A percentile compares a stretch with the other conserved stretches of the same genome.
phyloP scores from a whole-genome alignment of 1,284 basidiomycete genomes.

The Cystobasidium slooffiae region DNA sequence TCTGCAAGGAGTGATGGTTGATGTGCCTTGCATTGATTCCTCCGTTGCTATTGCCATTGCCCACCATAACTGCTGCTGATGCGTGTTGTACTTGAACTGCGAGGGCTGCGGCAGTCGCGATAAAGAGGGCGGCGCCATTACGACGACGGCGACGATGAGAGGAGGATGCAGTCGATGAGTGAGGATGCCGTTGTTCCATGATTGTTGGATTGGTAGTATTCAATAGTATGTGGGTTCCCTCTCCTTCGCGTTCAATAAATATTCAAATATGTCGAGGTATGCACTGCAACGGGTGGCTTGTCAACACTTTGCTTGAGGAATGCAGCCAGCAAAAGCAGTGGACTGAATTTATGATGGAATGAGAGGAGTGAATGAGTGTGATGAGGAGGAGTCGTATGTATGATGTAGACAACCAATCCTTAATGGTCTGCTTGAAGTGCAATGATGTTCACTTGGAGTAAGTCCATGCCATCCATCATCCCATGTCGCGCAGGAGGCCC shows the following conservation, averaged over 20 bases:
- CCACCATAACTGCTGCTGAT: background rate
- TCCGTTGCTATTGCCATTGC: background rate
- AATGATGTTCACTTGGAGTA: background rate
- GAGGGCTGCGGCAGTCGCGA: slow-evolving; percentile 4
- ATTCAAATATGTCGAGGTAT: slow-evolving; percentile 12
- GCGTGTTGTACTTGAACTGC: background rate
- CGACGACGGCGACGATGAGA: slow-evolving; percentile 9
- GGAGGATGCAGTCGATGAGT: background rate
- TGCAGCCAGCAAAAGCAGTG: background rate
- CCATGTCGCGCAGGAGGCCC: no score
- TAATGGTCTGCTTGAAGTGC: no score
- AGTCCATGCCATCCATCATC: background rate
- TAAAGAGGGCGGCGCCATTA: background rate
- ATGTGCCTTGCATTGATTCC: background rate
- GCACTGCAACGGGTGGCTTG: slow-evolving; percentile 12
- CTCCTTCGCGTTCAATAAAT: background rate
- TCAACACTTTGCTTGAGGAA: slow-evolving; percentile 23
- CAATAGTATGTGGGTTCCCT: background rate
- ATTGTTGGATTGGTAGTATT: background rate
- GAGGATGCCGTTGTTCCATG: slow-evolving; percentile 17
- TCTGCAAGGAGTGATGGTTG: background rate
- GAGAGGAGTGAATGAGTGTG: slow-evolving; percentile 5
- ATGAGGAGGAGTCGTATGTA: background rate
- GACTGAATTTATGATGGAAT: no score
- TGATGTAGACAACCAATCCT: no score